Percentiles rank a stretch among this genome's conserved stretches.
Conservation (phyloP, 768 basidiomycete species). For the Tremella yokohamensis region DNA sequence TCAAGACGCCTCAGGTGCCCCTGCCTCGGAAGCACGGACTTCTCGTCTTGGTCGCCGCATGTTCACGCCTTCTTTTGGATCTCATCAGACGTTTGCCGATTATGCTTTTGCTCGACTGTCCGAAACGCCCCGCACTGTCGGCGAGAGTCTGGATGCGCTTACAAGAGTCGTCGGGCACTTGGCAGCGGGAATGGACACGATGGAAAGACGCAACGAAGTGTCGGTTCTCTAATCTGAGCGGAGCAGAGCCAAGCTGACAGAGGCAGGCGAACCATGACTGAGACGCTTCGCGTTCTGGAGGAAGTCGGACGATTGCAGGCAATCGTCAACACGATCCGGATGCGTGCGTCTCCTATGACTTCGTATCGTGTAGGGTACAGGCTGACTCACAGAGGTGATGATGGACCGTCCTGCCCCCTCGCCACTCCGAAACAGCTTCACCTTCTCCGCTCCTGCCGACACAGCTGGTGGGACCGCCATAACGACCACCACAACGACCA, state of each 20-base stretch:
- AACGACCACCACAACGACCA: not conserved
- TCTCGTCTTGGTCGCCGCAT: slow-evolving; percentile 9
- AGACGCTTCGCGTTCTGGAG: slow-evolving; percentile 33
- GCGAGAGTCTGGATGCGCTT: slow-evolving; percentile 17
- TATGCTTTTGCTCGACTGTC: slow-evolving; percentile 25
- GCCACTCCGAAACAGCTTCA: not conserved
- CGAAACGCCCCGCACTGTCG: not conserved
- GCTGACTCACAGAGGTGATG: slow-evolving; percentile 30
- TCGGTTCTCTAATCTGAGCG: slow-evolving; percentile 13
- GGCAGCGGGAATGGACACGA: slow-evolving; percentile 32
- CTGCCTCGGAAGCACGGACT: slow-evolving; percentile 22
- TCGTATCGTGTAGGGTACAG: not conserved
- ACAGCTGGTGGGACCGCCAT: not conserved
- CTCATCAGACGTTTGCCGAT: slow-evolving; percentile 30
- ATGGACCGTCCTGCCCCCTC: slow-evolving; percentile 24
- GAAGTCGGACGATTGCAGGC: slow-evolving; percentile 33
- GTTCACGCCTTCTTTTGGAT: slow-evolving; percentile 18
- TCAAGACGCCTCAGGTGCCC: not conserved
- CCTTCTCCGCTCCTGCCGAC: not conserved
- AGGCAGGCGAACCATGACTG: slow-evolving; percentile 34
- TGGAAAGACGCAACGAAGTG: slow-evolving; percentile 41
- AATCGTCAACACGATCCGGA: slow-evolving; percentile 33
- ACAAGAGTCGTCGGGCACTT: slow-evolving; percentile 24
- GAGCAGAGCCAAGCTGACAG: slow-evolving; percentile 3
- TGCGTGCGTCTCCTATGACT: slow-evolving; percentile 27